Base-by-base conservation (phyloP, 495 filamentous ascomycete species). In the Penicillium taxi region DNA sequence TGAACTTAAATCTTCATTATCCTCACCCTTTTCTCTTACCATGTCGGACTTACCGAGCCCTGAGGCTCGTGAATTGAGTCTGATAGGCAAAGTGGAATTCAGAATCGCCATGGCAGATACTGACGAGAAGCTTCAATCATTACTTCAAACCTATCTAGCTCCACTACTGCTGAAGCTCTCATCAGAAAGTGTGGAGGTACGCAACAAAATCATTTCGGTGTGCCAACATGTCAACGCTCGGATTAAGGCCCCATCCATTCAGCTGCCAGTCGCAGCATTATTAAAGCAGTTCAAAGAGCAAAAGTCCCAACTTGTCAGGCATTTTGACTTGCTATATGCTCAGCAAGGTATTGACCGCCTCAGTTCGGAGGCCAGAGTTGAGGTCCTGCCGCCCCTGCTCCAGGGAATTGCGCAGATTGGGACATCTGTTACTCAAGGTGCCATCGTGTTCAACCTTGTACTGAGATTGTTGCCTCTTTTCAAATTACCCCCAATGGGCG, bases 71-170 rank as follows among this genome's bases (percentile, higher is more conserved):
- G 91, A 98, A 69, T 74, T 96, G 43, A 78, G 75, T 41, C 77
- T 96, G 35, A 72, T 95, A 42, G 84, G 84, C 48, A 94, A 93
- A 52, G 84, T 96, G 32, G 86, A 95, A 57, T 81, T 94, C 53
- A 76, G 80, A 28, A 86, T 98, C 39, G 84, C 91, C n/a, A 69
- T 85, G 34, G 79, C 84, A 11, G 80, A 86, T 40, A 75, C 84
- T n/a, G 89, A 93, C 44, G 66, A 71, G 39, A 90, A 86, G 59
- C 72, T 98, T 4, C 77, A 87, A 50, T 56, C 76, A 17, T 68
- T 88, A 5, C 70, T 98, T 17, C 75, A 80, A 41, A 79, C 73
- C 8, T 94, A 89, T 45, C 64, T 96, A n/a, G 60, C 83, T 2
- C 80, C 90, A 1, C 53, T 96, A 22, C 66, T 98, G 14, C 67